Percentiles rank a stretch among this genome's conserved stretches.
phyloP scores from a whole-genome alignment of 352 stramenopile species.

The Pythium brassicae region DNA sequence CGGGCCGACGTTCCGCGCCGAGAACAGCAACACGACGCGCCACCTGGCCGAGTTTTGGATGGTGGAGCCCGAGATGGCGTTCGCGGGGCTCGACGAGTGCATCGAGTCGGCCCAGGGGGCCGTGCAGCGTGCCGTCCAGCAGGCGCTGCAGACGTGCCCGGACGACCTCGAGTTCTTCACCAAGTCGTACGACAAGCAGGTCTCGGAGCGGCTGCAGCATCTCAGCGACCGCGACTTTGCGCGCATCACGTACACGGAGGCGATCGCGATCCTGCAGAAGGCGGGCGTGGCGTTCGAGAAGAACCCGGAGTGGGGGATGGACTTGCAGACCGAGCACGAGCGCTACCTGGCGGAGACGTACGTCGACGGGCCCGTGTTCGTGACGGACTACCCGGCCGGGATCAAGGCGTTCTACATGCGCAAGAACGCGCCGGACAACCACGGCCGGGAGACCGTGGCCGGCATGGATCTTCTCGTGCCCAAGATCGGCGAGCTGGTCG shows the following conservation, averaged over 20 bases:
- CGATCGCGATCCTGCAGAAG: conserved; percentile 92
- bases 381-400: conserved; percentile 97
- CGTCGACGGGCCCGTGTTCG: conserved; percentile 87
- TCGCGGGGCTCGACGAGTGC: conserved; percentile 75
- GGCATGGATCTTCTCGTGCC: conserved; percentile 97
- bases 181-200: conserved; percentile 84
- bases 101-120: conserved; percentile 94
- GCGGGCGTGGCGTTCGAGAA: conserved; percentile 80
- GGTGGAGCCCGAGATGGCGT: conserved; percentile 94
- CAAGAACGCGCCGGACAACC: conserved; percentile 82
- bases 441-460: conserved; percentile 92
- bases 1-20: conserved; percentile 97
- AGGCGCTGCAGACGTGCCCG: conserved; percentile 77
- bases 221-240: conserved; percentile 87
- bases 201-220: conserved; percentile 81
- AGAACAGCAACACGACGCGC: conserved; percentile 97
- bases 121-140: conserved; percentile 84
- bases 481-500: conserved; percentile 95
- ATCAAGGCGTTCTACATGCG: conserved; percentile 99
- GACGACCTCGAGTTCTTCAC: conserved; percentile 94
- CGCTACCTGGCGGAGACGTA: conserved; percentile 91
- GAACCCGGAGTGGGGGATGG: conserved; percentile 90
- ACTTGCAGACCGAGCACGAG: conserved; percentile 97
- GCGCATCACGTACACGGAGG: conserved; percentile 93
- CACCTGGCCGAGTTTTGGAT: conserved; percentile 99